Evolutionary conservation across 2,329 filamentous ascomycete genomes (phyloP), one percentile per base, ranked within the genome.

Genomic region (Aspergillus brunneoviolaceus): DNA sequence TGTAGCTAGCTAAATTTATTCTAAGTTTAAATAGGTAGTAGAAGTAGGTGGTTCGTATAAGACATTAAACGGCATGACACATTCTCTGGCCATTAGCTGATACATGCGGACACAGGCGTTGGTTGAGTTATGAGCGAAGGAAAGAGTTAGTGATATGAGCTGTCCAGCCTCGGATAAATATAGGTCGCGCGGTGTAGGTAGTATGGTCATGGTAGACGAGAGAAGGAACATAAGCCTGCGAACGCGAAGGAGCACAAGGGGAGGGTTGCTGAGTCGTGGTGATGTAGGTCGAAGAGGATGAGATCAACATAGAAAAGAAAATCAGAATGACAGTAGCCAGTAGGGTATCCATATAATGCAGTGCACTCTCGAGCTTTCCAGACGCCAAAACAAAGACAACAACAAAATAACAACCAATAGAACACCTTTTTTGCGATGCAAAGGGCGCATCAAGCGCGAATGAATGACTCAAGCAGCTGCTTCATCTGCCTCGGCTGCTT

Each of bases 401-500:
- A 49, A 49, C 19, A n/a, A 14, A 33, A 55, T 31, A 45, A 27
- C 42, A 35, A 33, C 16, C 27, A 29, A 19, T 49, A 23, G 25
- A 55, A 48, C 42, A 48, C 53, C 42, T 19, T 47, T 23, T 55
- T 19, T 7, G 31, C 21, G 42, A 48, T 49, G 49, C 42, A 11
- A 47, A 25, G 51, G 3, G 33, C 51, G 23, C 33, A 33, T 54
- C 35, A 54, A 49, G 57, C 33, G n/a, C 4, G 45, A 35, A 12
- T 10, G 6, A 45, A 45, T 16, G 39, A 45, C 39, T 45, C 39
- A 7, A 7, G 39, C 39, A n/a, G 55, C 55, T 12, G 48, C 49
- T 14, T 57, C 51, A 4, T 58, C 64, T 27, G 48, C 51, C 19
- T 57, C 53, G 4, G 58, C 64, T 21, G 70, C 68, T 58, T 77